Base-by-base conservation (phyloP, 139 green algal genomes). In the Micractinium conductrix region DNA sequence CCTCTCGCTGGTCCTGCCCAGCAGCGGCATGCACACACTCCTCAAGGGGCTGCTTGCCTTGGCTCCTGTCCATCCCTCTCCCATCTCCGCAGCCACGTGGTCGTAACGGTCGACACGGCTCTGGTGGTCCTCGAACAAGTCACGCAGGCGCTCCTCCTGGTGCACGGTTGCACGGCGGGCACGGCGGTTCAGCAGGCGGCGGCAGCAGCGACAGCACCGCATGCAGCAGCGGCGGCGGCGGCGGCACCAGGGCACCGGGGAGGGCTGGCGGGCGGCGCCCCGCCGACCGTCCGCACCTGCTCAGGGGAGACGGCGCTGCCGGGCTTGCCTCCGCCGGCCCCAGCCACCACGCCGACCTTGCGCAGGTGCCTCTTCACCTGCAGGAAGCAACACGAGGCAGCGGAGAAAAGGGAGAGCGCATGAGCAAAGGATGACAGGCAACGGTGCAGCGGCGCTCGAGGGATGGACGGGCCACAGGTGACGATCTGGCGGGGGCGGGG, bases 361-460 rank as follows among this genome's bases (percentile, higher is more conserved):
- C 38, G 62, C 58, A 82, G 55, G 58, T 82, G 76, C 14, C 55
- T 38, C 76, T 82, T 82, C 58, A 82, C 62, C 76, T 82, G 76
- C 40, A n/a, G 26, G 37, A 72, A n/a, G n/a, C n/a, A n/a, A n/a
- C n/a, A n/a, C n/a, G n/a, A n/a, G n/a, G n/a, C n/a, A n/a, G n/a
- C n/a, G n/a, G n/a, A n/a, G n/a, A n/a, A n/a, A n/a, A n/a, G n/a
- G n/a, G n/a, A n/a, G n/a, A n/a, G n/a, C n/a, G n/a, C n/a, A n/a
- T n/a, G n/a, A n/a, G n/a, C n/a, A n/a, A n/a, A n/a, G n/a, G n/a
- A n/a, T n/a, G n/a, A n/a, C n/a, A n/a, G n/a, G n/a, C n/a, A n/a
- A n/a, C n/a, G n/a, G n/a, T n/a, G n/a, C n/a, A n/a, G n/a, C n/a
- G n/a, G n/a, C n/a, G n/a, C n/a, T n/a, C n/a, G n/a, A n/a, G n/a